A percentile compares a stretch with the other conserved stretches of the same genome.
phyloP scores from a whole-genome alignment of 345 rosid species.

The Hirschfeldia incana region DNA sequence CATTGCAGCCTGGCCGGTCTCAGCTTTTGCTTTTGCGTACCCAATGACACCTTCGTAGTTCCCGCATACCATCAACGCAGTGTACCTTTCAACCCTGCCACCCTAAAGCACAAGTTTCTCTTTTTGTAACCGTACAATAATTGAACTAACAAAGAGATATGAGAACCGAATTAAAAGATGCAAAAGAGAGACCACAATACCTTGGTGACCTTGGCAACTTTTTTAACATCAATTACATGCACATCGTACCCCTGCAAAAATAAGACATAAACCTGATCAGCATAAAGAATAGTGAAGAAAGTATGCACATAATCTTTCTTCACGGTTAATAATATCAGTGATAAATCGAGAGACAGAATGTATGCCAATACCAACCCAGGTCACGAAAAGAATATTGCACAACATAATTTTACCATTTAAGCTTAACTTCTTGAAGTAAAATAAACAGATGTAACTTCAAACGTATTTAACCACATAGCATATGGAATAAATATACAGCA shows the following conservation, averaged over 20 bases:
- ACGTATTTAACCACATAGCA: background rate
- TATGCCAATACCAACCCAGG: background rate
- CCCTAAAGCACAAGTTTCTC: slow-evolving; percentile 50
- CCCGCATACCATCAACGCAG: slow-evolving; percentile 86
- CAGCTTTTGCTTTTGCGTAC: slow-evolving; percentile 87
- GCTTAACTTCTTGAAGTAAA: background rate
- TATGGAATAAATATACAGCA: background rate
- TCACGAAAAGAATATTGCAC: background rate
- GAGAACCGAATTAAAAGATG: background rate
- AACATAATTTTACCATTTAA: background rate
- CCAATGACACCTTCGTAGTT: slow-evolving; percentile 91
- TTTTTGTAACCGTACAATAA: slow-evolving; percentile 15
- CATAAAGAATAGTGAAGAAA: background rate
- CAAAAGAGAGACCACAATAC: slow-evolving; percentile 41
- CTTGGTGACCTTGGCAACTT: slow-evolving; percentile 94
- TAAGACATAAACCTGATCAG: background rate
- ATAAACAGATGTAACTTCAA: background rate
- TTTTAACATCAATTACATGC: slow-evolving; percentile 76
- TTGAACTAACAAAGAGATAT: slow-evolving; percentile 7
- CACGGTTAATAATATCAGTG: background rate
- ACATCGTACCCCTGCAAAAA: slow-evolving; percentile 84
- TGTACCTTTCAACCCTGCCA: slow-evolving; percentile 74
- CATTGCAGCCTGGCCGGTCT: slow-evolving; percentile 71
- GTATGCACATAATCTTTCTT: background rate
- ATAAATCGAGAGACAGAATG: background rate